phyloP scores from a whole-genome alignment of 2,329 filamentous ascomycete species.

The Boeremia lycopersici region DNA sequence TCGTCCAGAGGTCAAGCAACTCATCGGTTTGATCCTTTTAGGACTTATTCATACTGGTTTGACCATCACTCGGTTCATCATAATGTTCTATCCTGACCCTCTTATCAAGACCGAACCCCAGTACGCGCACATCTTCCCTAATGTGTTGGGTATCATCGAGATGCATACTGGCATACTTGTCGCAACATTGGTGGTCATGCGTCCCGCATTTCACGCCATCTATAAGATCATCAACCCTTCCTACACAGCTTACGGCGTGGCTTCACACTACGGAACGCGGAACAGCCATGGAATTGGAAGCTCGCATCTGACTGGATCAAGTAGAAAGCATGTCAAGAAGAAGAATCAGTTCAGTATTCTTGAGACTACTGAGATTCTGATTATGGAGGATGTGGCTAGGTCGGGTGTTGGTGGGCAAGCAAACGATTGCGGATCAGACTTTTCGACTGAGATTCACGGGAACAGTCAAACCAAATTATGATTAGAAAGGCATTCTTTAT shows the following conservation, averaged over 20 bases:
- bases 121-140: conserved; percentile 16
- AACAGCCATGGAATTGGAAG: neutral
- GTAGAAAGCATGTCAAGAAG: neutral
- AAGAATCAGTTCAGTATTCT: conserved; percentile 15
- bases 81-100: conserved; percentile 17
- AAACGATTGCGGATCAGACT: neutral
- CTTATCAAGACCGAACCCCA: conserved; percentile 16
- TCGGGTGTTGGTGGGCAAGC: neutral
- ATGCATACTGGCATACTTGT: conserved; percentile 19
- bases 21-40: conserved; percentile 12
- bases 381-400: conserved; percentile 1
- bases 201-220: conserved; percentile 11
- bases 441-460: neutral
- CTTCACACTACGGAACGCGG: conserved; percentile 7
- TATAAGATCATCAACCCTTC: neutral
- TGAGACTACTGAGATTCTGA: conserved; percentile 15
- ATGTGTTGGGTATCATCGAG: conserved; percentile 13
- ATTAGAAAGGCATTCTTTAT: neutral
- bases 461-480: neutral
- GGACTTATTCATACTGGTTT: conserved; percentile 14
- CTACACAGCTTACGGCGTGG: neutral
- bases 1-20: conserved; percentile 14
- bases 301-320: conserved; percentile 3
- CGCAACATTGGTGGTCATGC: conserved; percentile 17
- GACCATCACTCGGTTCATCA: conserved; percentile 16